Conservation (phyloP, 208 protist genomes). For the Angomonas deanei region DNA sequence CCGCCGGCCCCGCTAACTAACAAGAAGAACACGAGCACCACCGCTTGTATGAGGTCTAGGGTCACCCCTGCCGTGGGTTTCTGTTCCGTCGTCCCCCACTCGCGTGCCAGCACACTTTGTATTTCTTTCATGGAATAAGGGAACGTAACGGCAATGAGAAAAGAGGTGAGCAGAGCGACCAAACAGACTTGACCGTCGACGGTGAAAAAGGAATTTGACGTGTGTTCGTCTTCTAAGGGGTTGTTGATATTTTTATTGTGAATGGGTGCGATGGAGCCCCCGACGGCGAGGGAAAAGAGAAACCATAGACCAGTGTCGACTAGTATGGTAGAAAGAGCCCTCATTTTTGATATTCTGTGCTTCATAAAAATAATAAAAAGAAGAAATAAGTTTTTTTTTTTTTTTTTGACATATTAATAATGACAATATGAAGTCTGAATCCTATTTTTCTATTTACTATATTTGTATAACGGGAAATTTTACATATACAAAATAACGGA, state of each 20-base stretch:
- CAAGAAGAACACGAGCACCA: background rate
- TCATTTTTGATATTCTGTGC: background rate
- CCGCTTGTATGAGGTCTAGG: background rate
- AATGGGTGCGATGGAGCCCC: background rate
- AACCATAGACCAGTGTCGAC: background rate
- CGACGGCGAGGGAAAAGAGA: background rate
- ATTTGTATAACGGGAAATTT: no score
- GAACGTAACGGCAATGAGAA: background rate
- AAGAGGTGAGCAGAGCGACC: background rate
- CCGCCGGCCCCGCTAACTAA: background rate
- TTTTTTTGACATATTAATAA: no score
- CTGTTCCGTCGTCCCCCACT: no score
- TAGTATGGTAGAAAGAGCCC: background rate
- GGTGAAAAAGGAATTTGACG: background rate
- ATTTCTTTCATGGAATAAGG: background rate
- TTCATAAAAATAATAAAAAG: conserved; percentile 9
- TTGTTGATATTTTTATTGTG: background rate
- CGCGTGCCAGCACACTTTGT: background rate
- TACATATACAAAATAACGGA: no score
- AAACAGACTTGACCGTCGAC: background rate
- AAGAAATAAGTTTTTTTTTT: no score
- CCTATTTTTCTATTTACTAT: no score
- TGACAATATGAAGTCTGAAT: no score
- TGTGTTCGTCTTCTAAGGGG: background rate
- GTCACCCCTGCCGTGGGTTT: background rate